phyloP scores from a whole-genome alignment of 495 filamentous ascomycete species.

The Xylaria cubensis region DNA sequence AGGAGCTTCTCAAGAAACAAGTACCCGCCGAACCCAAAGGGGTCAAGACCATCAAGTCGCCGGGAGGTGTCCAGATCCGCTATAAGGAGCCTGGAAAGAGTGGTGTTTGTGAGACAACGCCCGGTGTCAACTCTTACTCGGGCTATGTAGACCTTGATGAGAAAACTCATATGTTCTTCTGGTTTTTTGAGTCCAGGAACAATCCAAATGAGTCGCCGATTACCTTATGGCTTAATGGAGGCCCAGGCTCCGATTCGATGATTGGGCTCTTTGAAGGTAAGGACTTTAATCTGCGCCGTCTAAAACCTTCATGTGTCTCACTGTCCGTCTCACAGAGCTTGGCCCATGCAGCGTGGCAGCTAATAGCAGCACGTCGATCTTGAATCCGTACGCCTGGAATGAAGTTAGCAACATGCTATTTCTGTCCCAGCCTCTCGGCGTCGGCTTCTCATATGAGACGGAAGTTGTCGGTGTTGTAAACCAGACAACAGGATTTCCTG shows the following conservation, averaged over 20 bases:
- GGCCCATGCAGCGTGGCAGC: conserved; percentile 65
- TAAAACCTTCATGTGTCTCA: conserved; percentile 27
- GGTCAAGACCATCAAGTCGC: conserved; percentile 64
- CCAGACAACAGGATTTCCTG: conserved; percentile 34
- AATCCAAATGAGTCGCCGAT: conserved; percentile 62
- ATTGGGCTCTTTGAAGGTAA: conserved; percentile 69
- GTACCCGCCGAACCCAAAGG: conserved; percentile 54
- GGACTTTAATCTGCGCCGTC: conserved; percentile 21
- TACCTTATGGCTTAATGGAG: conserved; percentile 67
- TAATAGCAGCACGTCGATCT: conserved; percentile 52
- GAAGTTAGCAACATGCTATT: conserved; percentile 71
- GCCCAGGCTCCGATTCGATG: conserved; percentile 63
- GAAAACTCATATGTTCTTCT: conserved; percentile 67
- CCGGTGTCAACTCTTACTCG: conserved; percentile 41
- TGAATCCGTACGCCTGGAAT: conserved; percentile 70
- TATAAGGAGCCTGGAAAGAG: conserved; percentile 60
- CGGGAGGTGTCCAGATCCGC: conserved; percentile 59
- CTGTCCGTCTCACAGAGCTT: conserved; percentile 49
- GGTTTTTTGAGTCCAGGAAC: conserved; percentile 71
- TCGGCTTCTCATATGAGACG: conserved; percentile 63
- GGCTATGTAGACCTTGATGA: conserved; percentile 53
- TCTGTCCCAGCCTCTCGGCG: conserved; percentile 67
- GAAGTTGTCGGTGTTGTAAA: conserved; percentile 39
- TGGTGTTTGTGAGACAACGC: conserved; percentile 46
- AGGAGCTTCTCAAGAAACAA: conserved; percentile 45